Evolutionary conservation across 1,284 basidiomycete genomes (phyloP).

Genomic region (Rhizopogon parksii): DNA sequence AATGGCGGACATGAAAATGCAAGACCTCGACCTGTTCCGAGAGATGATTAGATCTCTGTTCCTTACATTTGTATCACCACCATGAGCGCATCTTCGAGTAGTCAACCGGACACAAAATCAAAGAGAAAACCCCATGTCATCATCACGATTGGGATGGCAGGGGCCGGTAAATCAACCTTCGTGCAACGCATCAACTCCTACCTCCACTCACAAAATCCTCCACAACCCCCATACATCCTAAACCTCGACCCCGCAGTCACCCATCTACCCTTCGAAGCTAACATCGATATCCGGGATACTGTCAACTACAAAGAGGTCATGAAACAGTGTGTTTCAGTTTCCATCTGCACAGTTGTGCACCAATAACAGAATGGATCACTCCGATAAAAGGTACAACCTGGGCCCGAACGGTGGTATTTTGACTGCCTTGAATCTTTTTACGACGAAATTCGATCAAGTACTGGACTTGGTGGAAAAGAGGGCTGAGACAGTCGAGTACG

Average conservation of each 20-base stretch:
- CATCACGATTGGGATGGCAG: constrained; percentile 91
- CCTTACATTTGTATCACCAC: background rate
- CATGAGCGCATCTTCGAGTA: constrained; percentile 5
- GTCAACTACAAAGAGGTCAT: constrained; percentile 98
- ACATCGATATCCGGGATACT: constrained; percentile 98
- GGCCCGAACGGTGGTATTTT: constrained; percentile 98
- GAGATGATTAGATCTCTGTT: background rate
- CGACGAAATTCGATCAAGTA: constrained; percentile 99
- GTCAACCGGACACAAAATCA: background rate
- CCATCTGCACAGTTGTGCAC: constrained; percentile 14
- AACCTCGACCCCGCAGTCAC: constrained; percentile 97
- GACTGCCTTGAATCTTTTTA: constrained; percentile 96
- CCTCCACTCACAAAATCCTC: constrained; percentile 53
- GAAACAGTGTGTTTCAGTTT: constrained; percentile 80
- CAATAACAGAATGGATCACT: constrained; percentile 15
- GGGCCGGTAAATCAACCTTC: constrained; percentile 95
- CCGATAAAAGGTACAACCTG: constrained; percentile 77
- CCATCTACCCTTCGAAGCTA: constrained; percentile 86
- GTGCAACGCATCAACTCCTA: constrained; percentile 90
- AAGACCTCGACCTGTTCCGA: too few species aligned
- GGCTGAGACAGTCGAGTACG: constrained; percentile 81
- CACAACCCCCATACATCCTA: constrained; percentile 86
- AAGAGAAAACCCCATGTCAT: constrained; percentile 69
- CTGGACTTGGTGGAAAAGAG: constrained; percentile 89
- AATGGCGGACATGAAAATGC: too few species aligned